Percentiles rank a stretch among this genome's conserved stretches.
phyloP scores from a whole-genome alignment of 805 yeast genomes.

The Saccharomycopsis fodiens region DNA sequence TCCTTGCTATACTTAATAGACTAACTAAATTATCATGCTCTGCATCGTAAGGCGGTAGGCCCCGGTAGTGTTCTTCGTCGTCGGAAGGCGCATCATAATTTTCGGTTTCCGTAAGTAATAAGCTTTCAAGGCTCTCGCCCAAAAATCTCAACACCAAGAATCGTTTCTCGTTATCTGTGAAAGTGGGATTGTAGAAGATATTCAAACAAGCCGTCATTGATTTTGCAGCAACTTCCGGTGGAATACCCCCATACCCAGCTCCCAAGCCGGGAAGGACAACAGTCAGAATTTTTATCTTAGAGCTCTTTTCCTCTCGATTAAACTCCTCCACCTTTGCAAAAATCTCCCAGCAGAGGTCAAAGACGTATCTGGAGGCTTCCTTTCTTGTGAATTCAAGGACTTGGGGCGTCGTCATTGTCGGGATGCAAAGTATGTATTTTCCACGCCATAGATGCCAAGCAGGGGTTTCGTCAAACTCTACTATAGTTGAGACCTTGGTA shows the following conservation, averaged over 20 bases:
- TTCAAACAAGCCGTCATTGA: constrained; percentile 6
- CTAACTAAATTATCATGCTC: neutral
- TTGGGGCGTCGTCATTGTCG: constrained; percentile 16
- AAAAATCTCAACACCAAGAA: constrained; percentile 23
- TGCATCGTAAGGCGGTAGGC: neutral
- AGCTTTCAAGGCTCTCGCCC: constrained; percentile 16
- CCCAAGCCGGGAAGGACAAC: constrained; percentile 14
- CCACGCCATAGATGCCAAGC: constrained; percentile 11
- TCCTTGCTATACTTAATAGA: neutral
- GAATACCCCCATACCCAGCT: constrained; percentile 13
- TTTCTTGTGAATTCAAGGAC: constrained; percentile 1
- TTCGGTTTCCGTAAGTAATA: too few species aligned
- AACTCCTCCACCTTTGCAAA: constrained; percentile 1
- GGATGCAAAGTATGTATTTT: constrained; percentile 10
- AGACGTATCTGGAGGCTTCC: constrained; percentile 5
- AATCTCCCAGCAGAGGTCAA: constrained; percentile 17
- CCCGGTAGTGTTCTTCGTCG: too few species aligned
- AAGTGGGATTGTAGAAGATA: neutral
- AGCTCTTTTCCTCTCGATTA: neutral
- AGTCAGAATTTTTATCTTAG: neutral
- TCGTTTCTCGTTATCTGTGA: neutral
- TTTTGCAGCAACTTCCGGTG: constrained; percentile 6
- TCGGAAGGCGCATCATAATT: too few species aligned
- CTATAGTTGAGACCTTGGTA: neutral
- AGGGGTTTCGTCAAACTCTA: constrained; percentile 3